Conservation (phyloP, 257 asterid species). For the Solanum medicagineum region DNA sequence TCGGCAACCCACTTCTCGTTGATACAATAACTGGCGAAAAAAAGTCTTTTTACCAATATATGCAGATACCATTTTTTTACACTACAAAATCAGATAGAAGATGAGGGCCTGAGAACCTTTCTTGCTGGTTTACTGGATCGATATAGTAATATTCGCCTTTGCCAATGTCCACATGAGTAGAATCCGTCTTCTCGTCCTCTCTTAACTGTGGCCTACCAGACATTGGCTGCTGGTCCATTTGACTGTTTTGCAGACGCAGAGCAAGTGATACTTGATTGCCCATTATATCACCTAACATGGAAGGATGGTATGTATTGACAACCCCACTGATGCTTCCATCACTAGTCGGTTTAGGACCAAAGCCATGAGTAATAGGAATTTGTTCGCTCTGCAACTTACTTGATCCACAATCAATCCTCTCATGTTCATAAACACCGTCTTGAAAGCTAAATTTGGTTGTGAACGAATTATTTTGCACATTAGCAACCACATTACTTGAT, state of each 20-base stretch:
- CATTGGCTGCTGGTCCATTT: constrained; percentile 11
- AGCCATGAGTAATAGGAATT: neutral
- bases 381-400: neutral
- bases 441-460: constrained; percentile 14
- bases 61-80: neutral
- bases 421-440: constrained; percentile 14
- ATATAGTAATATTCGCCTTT: constrained; percentile 35
- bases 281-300: constrained; percentile 9
- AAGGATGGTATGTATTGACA: constrained; percentile 2
- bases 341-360: neutral
- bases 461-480: constrained; percentile 7
- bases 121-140: constrained; percentile 46
- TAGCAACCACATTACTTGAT: constrained; percentile 8
- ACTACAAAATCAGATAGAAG: constrained; percentile 49
- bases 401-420: constrained; percentile 7
- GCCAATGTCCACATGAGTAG: constrained; percentile 14
- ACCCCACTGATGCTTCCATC: neutral
- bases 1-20: constrained; percentile 1
- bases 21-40: neutral
- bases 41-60: neutral
- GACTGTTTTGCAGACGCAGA: constrained; percentile 31
- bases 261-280: constrained; percentile 45
- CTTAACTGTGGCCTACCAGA: constrained; percentile 8
- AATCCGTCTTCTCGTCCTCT: constrained; percentile 11
- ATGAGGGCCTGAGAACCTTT: constrained; percentile 32